Evolutionary conservation across 352 stramenopile genomes (phyloP), one percentile per base, ranked within the genome.

Genomic region (Phytopythium aichiense): DNA sequence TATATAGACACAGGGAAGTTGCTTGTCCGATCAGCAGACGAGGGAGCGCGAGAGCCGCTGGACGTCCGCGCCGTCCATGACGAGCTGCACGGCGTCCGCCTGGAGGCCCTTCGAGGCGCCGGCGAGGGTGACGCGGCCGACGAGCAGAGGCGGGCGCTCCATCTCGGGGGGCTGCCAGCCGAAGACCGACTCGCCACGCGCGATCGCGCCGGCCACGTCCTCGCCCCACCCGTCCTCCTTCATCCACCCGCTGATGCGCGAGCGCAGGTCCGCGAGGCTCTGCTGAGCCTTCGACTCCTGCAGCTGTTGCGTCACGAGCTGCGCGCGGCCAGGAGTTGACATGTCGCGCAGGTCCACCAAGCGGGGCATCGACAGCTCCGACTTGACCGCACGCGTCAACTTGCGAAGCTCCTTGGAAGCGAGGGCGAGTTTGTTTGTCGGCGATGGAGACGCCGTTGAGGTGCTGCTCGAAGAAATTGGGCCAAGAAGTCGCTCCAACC

Each of bases 141-240:
- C 57, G 23, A 89, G 63, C 49, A 90, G 68, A 1, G 80, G 75
- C 2, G 83, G 81, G 1, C 80, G 75, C 65, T 89, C 83, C 69
- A 88, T 88, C 70, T 92, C 78, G 1, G 80, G 79, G 13, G 81
- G 77, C 60, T 86, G 73, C 79, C 76, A 92, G n/a, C 81, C 84
- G 61, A 92, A 92, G 28, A 89, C 71, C 12, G 67, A 86, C 59
- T 92, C 84, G 12, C 81, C 84, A 2, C 66, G 67, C 28, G 66
- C 64, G 56, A 92, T 90, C 11, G 84, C 81, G 38, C 67, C 72
- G 20, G 73, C 83, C n/a, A 89, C 62, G 30, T 89, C 76, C 16
- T 74, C 65, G 38, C 74, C 68, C 79, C 80, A 89, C 16, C 81
- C 81, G 46, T 87, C 78, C 30, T 77, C 72, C 20, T 66, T 66